These are phyloP conservation scores for Piloderma croceum DNA, from an alignment of 768 basidiomycete genomes.

Conservation along the genomic window DNA sequence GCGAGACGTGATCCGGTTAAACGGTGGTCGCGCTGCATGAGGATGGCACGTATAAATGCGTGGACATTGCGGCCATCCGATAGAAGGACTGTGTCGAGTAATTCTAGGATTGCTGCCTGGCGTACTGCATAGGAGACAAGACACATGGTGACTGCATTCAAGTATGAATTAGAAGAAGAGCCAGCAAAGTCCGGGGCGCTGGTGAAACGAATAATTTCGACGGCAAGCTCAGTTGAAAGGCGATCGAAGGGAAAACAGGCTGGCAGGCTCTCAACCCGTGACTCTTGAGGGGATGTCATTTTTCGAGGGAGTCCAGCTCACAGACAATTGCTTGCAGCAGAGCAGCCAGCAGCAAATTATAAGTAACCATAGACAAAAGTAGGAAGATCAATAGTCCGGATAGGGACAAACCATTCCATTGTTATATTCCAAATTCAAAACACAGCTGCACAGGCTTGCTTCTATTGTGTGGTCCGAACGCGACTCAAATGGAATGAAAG, in stretches of 20 bases:
- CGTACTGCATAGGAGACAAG: slow-evolving; percentile 31
- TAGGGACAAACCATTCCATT: no score
- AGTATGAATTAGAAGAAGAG: slow-evolving; percentile 10
- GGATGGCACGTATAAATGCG: slow-evolving; percentile 29
- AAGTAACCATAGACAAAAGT: no score
- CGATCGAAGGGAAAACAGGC: slow-evolving; percentile 19
- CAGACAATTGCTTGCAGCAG: no score
- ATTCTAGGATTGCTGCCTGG: slow-evolving; percentile 30
- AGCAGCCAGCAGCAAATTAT: no score
- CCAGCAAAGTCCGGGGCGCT: slow-evolving; percentile 18
- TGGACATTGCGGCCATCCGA: slow-evolving; percentile 20
- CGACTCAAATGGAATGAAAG: no score
- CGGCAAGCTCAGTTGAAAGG: slow-evolving; percentile 32
- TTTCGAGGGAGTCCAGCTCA: no score
- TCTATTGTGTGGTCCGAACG: no score
- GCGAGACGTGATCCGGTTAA: slow-evolving; percentile 17
- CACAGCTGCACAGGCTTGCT: no score
- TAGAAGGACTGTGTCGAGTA: slow-evolving; percentile 36
- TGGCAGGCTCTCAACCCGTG: no score
- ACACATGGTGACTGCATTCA: slow-evolving; percentile 27
- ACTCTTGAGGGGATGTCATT: no score
- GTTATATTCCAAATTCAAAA: no score
- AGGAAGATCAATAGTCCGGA: no score
- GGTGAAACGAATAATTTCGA: slow-evolving; percentile 30
- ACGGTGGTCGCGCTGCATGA: slow-evolving; percentile 17